A percentile compares a stretch with the other conserved stretches of the same genome.
Evolutionary conservation across 257 asterid genomes (phyloP).

Genomic region (Solanum habrochaites): DNA sequence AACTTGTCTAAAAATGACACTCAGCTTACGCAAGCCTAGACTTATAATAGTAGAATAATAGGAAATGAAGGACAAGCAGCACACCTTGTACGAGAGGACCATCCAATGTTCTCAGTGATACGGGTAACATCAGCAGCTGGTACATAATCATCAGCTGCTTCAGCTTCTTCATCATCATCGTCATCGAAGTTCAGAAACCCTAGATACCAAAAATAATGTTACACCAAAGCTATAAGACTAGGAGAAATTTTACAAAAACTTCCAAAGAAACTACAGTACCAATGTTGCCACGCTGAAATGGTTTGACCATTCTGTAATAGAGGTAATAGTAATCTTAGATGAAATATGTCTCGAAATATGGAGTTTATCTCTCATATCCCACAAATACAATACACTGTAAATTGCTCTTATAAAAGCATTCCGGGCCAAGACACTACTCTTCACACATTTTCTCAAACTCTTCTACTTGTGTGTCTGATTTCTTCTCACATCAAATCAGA

Average conservation of each 20-base stretch:
- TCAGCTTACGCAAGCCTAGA: not conserved
- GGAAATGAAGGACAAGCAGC: not conserved
- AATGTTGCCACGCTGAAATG: not conserved
- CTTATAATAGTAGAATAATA: not conserved
- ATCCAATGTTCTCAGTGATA: slow-evolving; percentile 75
- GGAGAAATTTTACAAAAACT: not conserved
- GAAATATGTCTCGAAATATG: not conserved
- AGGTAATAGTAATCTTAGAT: not conserved
- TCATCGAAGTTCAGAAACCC: slow-evolving; percentile 83
- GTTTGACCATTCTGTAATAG: not conserved
- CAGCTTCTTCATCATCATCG: slow-evolving; percentile 68
- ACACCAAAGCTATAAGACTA: not conserved
- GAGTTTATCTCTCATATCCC: not conserved
- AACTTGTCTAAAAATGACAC: not conserved
- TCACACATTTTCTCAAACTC: not conserved
- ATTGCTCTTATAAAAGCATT: not conserved
- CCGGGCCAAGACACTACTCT: not conserved
- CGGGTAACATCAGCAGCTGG: slow-evolving; percentile 50
- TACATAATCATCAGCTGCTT: slow-evolving; percentile 51
- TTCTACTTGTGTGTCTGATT: not conserved
- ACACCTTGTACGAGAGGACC: slow-evolving; percentile 99
- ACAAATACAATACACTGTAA: not conserved
- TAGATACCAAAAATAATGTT: slow-evolving; percentile 21
- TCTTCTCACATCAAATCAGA: not conserved
- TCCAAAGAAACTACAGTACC: not conserved